Percentiles rank a stretch among this genome's conserved stretches.
Conservation (phyloP, 164 flowering plant genomes). For the Malania oleifera region DNA sequence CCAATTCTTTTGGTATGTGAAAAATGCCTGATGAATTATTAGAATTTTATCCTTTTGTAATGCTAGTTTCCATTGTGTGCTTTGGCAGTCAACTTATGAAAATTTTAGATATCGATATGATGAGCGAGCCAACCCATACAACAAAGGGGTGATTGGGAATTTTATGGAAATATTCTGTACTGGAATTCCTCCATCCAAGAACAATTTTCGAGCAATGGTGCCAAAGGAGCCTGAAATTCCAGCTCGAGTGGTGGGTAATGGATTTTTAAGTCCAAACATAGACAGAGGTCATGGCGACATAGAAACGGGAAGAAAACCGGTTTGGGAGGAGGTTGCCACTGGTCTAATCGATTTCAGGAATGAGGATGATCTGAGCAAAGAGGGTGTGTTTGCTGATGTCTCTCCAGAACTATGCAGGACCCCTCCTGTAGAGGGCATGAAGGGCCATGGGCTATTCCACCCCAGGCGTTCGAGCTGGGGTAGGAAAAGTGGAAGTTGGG, state of each 20-base stretch:
- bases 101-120: conserved; percentile 37
- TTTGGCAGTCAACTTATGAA: conserved; percentile 42
- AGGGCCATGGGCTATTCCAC: conserved; percentile 13
- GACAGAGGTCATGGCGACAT: conserved; percentile 23
- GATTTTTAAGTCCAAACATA: conserved; percentile 19
- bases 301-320: conserved; percentile 36
- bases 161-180: conserved; percentile 35
- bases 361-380: conserved; percentile 10
- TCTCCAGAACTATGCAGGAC: conserved; percentile 20
- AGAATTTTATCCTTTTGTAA: background rate
- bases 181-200: conserved; percentile 34
- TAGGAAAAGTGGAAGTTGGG: conserved; percentile 31
- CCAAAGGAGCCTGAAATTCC: conserved; percentile 19
- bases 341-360: conserved; percentile 10
- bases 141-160: conserved; percentile 29
- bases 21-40: background rate
- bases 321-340: conserved; percentile 13
- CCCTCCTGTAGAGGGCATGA: conserved; percentile 17
- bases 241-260: conserved; percentile 14
- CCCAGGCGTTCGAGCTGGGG: conserved; percentile 27
- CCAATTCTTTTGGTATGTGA: background rate
- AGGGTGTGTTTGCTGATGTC: conserved; percentile 9
- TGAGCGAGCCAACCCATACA: conserved; percentile 25
- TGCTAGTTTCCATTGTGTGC: background rate
- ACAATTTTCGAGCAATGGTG: conserved; percentile 31